Conservation (phyloP, 495 filamentous ascomycete genomes). For the Aspergillus panamensis region DNA sequence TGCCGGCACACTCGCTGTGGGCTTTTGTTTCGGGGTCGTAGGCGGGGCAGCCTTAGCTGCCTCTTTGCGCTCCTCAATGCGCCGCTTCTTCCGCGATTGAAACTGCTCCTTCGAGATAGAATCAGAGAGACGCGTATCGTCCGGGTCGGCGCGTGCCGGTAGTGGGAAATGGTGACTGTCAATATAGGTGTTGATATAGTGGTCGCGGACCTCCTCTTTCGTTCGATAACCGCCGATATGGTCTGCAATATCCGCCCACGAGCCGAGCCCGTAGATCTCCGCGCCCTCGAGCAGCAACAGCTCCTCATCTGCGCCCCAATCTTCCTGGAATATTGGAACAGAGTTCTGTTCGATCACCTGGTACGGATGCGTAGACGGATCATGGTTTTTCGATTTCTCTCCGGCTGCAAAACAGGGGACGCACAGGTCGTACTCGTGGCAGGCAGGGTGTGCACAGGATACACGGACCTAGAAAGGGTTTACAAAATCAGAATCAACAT, state of each 20-base stretch:
- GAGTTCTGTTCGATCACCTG: conserved; percentile 98
- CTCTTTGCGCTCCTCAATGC: conserved; percentile 91
- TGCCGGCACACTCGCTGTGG: conserved; percentile 85
- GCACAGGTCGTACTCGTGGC: conserved; percentile 94
- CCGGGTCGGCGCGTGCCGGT: conserved; percentile 74
- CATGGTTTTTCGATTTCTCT: conserved; percentile 71
- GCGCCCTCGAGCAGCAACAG: conserved; percentile 86
- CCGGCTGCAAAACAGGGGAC: conserved; percentile 90
- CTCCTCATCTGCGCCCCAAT: conserved; percentile 98
- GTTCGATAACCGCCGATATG: conserved; percentile 92
- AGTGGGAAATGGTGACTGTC: conserved; percentile 80
- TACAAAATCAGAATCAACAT: conserved; percentile 1
- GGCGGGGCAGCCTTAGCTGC: conserved; percentile 79
- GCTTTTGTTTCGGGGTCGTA: conserved; percentile 88
- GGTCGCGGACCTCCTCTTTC: conserved; percentile 92
- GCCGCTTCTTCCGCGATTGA: conserved; percentile 85
- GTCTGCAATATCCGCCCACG: conserved; percentile 96
- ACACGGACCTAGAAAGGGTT: conserved; percentile 71
- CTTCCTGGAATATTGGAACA: conserved; percentile 88
- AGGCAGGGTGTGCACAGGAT: conserved; percentile 75
- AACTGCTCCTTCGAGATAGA: conserved; percentile 87
- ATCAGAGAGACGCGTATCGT: conserved; percentile 71
- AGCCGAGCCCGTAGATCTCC: conserved; percentile 96
- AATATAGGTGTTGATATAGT: conserved; percentile 87
- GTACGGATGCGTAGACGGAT: conserved; percentile 78